Conservation (phyloP, 2,329 filamentous ascomycete species). For the Gyromitra esculenta region DNA sequence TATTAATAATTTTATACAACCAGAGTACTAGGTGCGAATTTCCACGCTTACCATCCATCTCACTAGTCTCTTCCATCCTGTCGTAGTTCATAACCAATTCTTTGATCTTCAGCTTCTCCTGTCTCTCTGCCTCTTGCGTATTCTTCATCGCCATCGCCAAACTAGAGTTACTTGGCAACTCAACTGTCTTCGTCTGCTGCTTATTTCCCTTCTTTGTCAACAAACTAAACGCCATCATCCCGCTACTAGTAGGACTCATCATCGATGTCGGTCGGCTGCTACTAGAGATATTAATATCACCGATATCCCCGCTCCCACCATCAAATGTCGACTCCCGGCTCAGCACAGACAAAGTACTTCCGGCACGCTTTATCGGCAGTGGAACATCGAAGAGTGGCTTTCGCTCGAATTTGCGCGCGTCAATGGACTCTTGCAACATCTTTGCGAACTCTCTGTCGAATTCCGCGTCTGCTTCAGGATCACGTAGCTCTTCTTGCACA, state of each 20-base stretch:
- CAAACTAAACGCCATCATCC: constrained; percentile 95
- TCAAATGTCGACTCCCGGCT: constrained; percentile 68
- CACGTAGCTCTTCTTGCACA: constrained; percentile 85
- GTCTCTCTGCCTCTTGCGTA: constrained; percentile 91
- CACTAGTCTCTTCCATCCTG: constrained; percentile 78
- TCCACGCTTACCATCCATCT: constrained; percentile 74
- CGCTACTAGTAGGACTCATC: constrained; percentile 51
- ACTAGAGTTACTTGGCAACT: constrained; percentile 77
- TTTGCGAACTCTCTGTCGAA: constrained; percentile 98
- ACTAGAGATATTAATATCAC: constrained; percentile 30
- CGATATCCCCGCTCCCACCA: constrained; percentile 60
- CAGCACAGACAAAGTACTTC: constrained; percentile 51
- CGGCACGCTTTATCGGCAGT: constrained; percentile 79
- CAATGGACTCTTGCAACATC: constrained; percentile 96
- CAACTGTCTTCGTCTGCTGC: constrained; percentile 70
- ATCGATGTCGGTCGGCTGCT: constrained; percentile 66
- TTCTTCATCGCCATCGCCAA: constrained; percentile 97
- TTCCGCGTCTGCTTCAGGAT: constrained; percentile 93
- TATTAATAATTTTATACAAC: constrained; percentile 66
- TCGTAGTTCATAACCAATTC: constrained; percentile 97
- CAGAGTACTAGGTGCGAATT: constrained; percentile 56
- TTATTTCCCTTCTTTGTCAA: constrained; percentile 96
- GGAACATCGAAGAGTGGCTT: constrained; percentile 97
- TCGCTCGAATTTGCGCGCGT: constrained; percentile 94
- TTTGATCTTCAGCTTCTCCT: constrained; percentile 98